Conservation (phyloP, 768 basidiomycete genomes). For the Lentinula sp. region DNA sequence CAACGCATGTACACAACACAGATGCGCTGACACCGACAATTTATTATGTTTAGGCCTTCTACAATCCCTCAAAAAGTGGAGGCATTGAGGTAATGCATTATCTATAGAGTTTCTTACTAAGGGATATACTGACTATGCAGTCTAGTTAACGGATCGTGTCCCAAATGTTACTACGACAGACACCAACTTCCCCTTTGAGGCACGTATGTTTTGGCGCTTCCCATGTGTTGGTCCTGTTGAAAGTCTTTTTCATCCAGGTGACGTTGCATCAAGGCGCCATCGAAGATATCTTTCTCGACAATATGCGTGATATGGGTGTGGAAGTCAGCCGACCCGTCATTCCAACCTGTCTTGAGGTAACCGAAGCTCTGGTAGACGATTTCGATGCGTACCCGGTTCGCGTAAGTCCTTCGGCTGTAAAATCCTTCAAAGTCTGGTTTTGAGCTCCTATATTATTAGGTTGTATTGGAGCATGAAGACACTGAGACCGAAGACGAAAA, state of each 20-base stretch:
- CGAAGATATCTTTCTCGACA: constrained; percentile 52
- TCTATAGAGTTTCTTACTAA: constrained; percentile 2
- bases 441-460: constrained; percentile 20
- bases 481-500: constrained; percentile 14
- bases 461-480: constrained; percentile 37
- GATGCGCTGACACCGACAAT: not conserved
- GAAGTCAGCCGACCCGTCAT: constrained; percentile 44
- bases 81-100: constrained; percentile 49
- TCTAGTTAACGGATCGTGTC: constrained; percentile 55
- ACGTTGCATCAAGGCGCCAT: constrained; percentile 63
- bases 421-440: not conserved
- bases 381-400: constrained; percentile 26
- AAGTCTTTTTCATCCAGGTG: constrained; percentile 23
- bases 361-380: constrained; percentile 22
- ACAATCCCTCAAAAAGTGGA: constrained; percentile 56
- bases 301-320: constrained; percentile 40
- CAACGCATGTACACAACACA: not conserved
- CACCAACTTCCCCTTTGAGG: constrained; percentile 71
- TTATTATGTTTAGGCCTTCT: constrained; percentile 51
- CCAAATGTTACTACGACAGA: constrained; percentile 56
- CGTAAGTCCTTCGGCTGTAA: constrained; percentile 17
- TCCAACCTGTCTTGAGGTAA: constrained; percentile 44
- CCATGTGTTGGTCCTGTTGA: not conserved
- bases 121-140: not conserved
- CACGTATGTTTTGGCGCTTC: constrained; percentile 12